Conservation (phyloP, 148 eudicot genomes). For the Drosera capensis region DNA sequence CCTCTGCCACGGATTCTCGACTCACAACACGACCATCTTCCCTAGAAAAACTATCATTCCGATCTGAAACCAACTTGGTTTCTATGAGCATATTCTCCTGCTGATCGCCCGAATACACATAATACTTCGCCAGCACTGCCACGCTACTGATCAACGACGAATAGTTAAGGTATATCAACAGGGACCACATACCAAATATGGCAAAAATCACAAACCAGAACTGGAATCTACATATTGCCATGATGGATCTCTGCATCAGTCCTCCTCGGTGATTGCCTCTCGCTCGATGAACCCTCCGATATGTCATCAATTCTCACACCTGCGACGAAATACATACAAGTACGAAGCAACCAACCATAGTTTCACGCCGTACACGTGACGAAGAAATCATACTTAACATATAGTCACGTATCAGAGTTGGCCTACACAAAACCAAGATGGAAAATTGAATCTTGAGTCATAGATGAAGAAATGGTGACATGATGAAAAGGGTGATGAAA, state of each 20-base stretch:
- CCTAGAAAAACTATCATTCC: background rate
- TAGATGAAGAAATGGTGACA: too few species aligned
- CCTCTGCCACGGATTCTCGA: background rate
- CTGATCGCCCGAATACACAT: slow-evolving; percentile 22
- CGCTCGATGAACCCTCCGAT: background rate
- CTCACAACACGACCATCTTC: background rate
- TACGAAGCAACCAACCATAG: too few species aligned
- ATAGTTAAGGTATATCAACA: slow-evolving; percentile 25
- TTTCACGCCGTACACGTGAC: too few species aligned
- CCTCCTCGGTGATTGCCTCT: slow-evolving; percentile 2
- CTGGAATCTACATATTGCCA: slow-evolving; percentile 16
- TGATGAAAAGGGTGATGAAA: too few species aligned
- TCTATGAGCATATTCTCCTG: slow-evolving; percentile 6
- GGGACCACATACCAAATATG: slow-evolving; percentile 22
- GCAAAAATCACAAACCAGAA: slow-evolving; percentile 17
- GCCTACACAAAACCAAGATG: too few species aligned
- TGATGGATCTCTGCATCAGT: slow-evolving; percentile 8
- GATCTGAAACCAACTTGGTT: background rate
- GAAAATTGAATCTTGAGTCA: too few species aligned
- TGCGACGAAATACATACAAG: too few species aligned
- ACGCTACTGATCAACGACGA: slow-evolving; percentile 22
- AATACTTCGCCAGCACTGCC: slow-evolving; percentile 16
- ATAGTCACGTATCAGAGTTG: too few species aligned
- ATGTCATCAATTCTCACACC: slow-evolving; percentile 8
- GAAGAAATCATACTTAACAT: too few species aligned